Evolutionary conservation across 2,329 filamentous ascomycete genomes (phyloP).

Genomic region (Zasmidium citrigriseum): DNA sequence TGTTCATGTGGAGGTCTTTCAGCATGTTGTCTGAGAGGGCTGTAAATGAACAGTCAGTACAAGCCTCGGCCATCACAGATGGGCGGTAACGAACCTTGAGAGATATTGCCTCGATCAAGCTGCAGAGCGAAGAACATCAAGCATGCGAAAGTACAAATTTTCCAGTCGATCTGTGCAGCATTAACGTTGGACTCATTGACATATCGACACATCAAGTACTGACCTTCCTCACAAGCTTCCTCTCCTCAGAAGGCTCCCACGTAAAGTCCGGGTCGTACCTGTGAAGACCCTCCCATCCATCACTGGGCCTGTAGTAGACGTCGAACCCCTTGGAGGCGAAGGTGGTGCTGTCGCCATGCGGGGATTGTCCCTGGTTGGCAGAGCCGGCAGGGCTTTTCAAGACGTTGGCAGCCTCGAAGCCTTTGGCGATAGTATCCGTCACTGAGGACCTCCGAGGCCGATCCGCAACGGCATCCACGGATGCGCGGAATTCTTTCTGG

Average conservation of each 20-base stretch:
- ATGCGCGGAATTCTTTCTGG: neutral
- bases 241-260: conserved; percentile 61
- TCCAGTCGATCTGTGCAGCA: conserved; percentile 47
- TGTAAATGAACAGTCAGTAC: neutral
- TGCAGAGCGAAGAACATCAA: conserved; percentile 58
- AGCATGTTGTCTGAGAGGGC: conserved; percentile 42
- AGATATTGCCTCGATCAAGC: conserved; percentile 59
- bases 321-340: conserved; percentile 20
- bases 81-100: conserved; percentile 56
- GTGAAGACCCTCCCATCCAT: conserved; percentile 58
- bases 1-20: conserved; percentile 50
- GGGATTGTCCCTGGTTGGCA: conserved; percentile 10
- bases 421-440: conserved; percentile 4
- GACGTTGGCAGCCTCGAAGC: conserved; percentile 15
- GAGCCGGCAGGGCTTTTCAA: conserved; percentile 4
- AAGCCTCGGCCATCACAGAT: too few relatives aligned
- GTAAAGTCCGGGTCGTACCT: conserved; percentile 59
- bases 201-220: neutral
- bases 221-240: conserved; percentile 51
- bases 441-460: conserved; percentile 7
- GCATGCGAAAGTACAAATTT: conserved; percentile 55
- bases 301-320: conserved; percentile 24
- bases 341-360: conserved; percentile 17
- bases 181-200: neutral
- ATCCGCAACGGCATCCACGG: neutral